Base-by-base conservation (phyloP, 768 basidiomycete species). In the Amanita phalloides region DNA sequence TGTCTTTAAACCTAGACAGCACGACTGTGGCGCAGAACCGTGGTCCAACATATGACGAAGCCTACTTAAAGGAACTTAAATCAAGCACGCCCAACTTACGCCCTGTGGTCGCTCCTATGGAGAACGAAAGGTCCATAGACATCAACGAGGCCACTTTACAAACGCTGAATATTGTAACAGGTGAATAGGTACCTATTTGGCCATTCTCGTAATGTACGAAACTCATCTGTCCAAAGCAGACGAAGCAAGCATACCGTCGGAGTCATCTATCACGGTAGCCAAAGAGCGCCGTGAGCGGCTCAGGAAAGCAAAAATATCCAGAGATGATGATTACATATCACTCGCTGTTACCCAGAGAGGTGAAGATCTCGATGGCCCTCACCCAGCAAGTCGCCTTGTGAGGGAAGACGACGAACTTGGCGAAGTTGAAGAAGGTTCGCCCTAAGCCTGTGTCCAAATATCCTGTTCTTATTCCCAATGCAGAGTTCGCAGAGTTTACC, bases 321-420 rank as follows among this genome's bases (percentile, higher is more conserved):
- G 62, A n/a, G 72, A 68, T 49, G 83, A 86, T 38, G 90, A 91
- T 28, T 93, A 77, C 56, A 86, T 93, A 21, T 89, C 90, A 0
- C 65, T 93, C 13, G 81, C 86, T 17, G 75, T 92, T 3, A 70
- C 79, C 0, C 79, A 74, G 54, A 72, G 71, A 43, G 67, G 68
- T 17, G 78, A 84, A 33, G 65, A 68, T 33, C 64, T 74, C 7
- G 72, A 77, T 57, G 89, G 89, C 0, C 90, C 90, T 6, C 89
- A 91, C 70, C 90, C 90, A 6, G 85, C 84, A 57, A 90, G 88
- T 62, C 77, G 90, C 7, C 67, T 93, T 25, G 62, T 87, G 66
- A 72, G 90, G 45, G 90, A 93, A 65, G 90, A 93, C 37, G 90
- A 93, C 63, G 88, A 93, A 56, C 62, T 89, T 1, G 90, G 90